These are phyloP conservation scores for Saturnispora ahearnii DNA, from an alignment of 805 yeast species.

Conservation along the genomic window DNA sequence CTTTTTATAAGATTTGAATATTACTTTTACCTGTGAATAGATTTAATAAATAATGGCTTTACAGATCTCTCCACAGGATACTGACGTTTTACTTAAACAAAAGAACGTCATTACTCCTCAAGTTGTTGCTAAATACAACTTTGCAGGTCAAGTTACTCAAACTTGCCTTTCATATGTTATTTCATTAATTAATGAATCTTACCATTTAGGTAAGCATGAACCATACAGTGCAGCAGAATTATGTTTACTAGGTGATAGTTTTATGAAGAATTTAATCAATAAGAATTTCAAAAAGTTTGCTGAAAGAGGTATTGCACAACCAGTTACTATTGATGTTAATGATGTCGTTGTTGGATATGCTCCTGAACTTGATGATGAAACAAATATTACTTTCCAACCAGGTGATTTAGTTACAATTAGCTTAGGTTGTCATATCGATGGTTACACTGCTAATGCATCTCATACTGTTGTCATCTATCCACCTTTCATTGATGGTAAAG, in stretches of 20 bases:
- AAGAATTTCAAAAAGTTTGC: conserved; percentile 54
- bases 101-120: conserved; percentile 56
- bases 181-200: conserved; percentile 60
- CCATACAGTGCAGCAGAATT: conserved; percentile 56
- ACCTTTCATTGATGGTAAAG: conserved; percentile 40
- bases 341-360: conserved; percentile 71
- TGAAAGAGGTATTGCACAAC: conserved; percentile 89
- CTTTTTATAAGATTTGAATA: not conserved
- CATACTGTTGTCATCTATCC: conserved; percentile 86
- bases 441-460: conserved; percentile 79
- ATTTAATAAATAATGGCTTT: conserved; percentile 44
- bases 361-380: conserved; percentile 76
- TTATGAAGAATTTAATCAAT: conserved; percentile 49
- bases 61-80: conserved; percentile 67
- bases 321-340: conserved; percentile 82
- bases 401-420: conserved; percentile 85
- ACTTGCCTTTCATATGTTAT: conserved; percentile 63
- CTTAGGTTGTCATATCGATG: conserved; percentile 90
- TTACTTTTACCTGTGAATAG: not conserved
- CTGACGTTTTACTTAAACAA: conserved; percentile 60
- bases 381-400: conserved; percentile 39
- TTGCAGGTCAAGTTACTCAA: conserved; percentile 85
- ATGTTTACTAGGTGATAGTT: conserved; percentile 76
- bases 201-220: conserved; percentile 47
- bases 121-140: conserved; percentile 72